Conservation (phyloP, 352 stramenopile genomes). For the Phytophthora fragariae region DNA sequence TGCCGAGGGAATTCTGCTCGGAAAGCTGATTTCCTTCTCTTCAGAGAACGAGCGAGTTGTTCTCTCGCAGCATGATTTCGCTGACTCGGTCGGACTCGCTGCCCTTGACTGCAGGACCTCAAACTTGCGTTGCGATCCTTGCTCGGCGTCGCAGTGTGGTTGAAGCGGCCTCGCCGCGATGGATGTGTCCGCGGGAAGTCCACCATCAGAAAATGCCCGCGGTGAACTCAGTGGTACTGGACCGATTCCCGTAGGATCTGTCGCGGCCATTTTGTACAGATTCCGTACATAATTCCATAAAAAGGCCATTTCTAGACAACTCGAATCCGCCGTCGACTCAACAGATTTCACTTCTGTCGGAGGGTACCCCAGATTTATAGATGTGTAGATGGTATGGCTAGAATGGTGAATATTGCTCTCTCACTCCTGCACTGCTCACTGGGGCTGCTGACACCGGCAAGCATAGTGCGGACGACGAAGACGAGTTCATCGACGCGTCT, state of each 20-base stretch:
- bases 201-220: constrained; percentile 18
- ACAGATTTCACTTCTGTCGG: too few relatives aligned
- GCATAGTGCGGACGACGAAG: too few relatives aligned
- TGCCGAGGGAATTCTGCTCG: not conserved
- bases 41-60: not conserved
- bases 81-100: not conserved
- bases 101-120: not conserved
- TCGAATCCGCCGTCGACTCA: too few relatives aligned
- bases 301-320: too few relatives aligned
- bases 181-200: constrained; percentile 20
- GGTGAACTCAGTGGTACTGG: not conserved
- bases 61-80: not conserved
- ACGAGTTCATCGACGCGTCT: too few relatives aligned
- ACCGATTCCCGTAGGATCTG: too few relatives aligned
- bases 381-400: too few relatives aligned
- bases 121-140: constrained; percentile 1
- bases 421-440: too few relatives aligned
- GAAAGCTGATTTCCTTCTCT: constrained; percentile 1
- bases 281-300: not conserved
- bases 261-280: too few relatives aligned
- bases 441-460: too few relatives aligned
- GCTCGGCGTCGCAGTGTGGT: constrained; percentile 18
- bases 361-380: too few relatives aligned
- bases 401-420: too few relatives aligned
- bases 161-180: constrained; percentile 16